Evolutionary conservation across 441 rosid genomes (phyloP), one percentile per base, ranked within the genome.

Genomic region (Erysimum pusillum): DNA sequence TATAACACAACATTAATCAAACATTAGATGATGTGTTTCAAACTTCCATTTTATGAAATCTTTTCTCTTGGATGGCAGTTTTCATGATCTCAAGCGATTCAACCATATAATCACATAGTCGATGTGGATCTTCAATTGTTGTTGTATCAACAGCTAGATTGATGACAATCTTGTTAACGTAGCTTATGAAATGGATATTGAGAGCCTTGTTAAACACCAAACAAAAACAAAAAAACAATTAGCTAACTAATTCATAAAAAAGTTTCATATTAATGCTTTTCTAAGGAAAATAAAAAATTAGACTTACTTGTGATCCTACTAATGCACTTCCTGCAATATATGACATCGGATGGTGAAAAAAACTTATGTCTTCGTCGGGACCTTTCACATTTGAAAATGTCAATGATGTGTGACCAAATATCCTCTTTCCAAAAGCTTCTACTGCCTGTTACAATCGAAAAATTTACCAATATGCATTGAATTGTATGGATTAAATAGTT

Each of bases 271-370:
- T 1, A 25, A 25, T 25, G 28, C 28, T 25, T 25, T 25, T 25
- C 28, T 25, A 25, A 25, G 28, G 2, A 25, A 25, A 25, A 25
- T 1, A 25, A 25, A 25, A 25, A 25, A 10, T 41, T 35, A 22
- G 25, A 25, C 34, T 12, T 32, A 34, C 67, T 35, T 66, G 71
- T 66, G 71, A 13, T 66, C 59, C 59, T 18, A 34, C 13, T 18
- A 66, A 35, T 67, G 59, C 45, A 67, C 71, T 67, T 49, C 35
- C 60, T 14, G 60, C 71, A 8, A 67, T 10, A 51, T 67, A 67
- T 0, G 71, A 49, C 12, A 67, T 51, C 2, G 71, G 71, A 35
- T 67, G 71, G 20, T n/a, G 46, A 36, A 12, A 20, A 4, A 67
- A 6, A 67, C 71, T 67, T 35, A 67, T 51, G 2, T 67, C 60